Conservation (phyloP, 2,329 filamentous ascomycete genomes). For the Stachybotrys chartarum region DNA sequence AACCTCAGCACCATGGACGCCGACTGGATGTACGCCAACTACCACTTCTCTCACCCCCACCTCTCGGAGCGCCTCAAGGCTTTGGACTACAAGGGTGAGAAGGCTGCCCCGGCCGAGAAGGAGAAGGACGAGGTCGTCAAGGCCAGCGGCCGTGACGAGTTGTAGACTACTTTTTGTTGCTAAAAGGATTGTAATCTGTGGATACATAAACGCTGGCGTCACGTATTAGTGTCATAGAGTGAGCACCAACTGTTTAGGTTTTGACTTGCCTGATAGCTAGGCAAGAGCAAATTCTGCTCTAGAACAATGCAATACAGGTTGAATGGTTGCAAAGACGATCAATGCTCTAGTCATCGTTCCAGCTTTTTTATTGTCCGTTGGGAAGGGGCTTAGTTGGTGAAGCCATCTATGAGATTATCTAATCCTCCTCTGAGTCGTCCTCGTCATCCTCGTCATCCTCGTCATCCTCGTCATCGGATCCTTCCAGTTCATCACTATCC, state of each 20-base stretch:
- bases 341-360: no score
- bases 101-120: slow-evolving; percentile 35
- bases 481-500: slow-evolving; percentile 21
- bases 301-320: no score
- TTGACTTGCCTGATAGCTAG: no score
- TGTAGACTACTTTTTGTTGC: slow-evolving; percentile 37
- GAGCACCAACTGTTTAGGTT: no score
- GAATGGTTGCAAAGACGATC: no score
- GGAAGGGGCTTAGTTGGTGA: no score
- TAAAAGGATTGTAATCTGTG: no score
- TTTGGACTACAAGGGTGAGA: slow-evolving; percentile 71
- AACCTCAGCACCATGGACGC: slow-evolving; percentile 98
- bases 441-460: slow-evolving; percentile 19
- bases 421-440: slow-evolving; percentile 4
- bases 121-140: slow-evolving; percentile 48
- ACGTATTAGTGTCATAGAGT: no score
- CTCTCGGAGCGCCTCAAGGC: slow-evolving; percentile 88
- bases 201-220: no score
- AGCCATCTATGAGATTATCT: not conserved
- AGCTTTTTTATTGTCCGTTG: no score
- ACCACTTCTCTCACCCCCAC: slow-evolving; percentile 98
- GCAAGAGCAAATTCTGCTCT: no score
- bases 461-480: slow-evolving; percentile 20
- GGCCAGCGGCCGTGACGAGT: slow-evolving; percentile 65
- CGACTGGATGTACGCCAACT: slow-evolving; percentile 96